Conservation (phyloP, 257 asterid species). For the Petrea volubilis region DNA sequence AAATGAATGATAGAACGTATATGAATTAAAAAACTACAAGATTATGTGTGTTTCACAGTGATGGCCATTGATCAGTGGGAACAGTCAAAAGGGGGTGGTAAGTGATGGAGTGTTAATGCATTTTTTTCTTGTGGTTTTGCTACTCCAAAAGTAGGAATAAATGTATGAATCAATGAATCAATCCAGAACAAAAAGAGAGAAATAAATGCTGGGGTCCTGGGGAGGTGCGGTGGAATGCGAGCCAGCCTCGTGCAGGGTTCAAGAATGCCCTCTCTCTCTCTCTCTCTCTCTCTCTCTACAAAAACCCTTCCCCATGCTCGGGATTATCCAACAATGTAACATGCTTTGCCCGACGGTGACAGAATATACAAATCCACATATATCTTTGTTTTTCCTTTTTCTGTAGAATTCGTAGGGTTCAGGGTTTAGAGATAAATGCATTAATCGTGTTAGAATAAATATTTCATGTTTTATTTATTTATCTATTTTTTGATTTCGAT, state of each 20-base stretch:
- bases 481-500: too few species aligned
- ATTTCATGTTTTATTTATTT: too few species aligned
- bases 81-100: not conserved
- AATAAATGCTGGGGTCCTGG: slow-evolving; percentile 60
- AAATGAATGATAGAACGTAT: not conserved
- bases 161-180: slow-evolving; percentile 11
- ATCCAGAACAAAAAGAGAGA: slow-evolving; percentile 12
- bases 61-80: not conserved
- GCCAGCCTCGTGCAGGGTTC: slow-evolving; percentile 31
- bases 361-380: not conserved
- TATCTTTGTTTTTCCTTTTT: not conserved
- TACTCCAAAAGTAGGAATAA: slow-evolving; percentile 24
- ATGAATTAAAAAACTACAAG: slow-evolving; percentile 1
- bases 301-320: not conserved
- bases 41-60: slow-evolving; percentile 31
- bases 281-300: not conserved
- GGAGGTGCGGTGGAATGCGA: slow-evolving; percentile 38
- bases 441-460: not conserved
- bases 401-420: not conserved
- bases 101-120: slow-evolving; percentile 22
- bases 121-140: slow-evolving; percentile 12
- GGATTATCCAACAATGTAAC: not conserved
- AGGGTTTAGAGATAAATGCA: not conserved
- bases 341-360: not conserved
- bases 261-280: slow-evolving; percentile 14